These are phyloP conservation scores for Durotheca rogersii DNA, from an alignment of 495 filamentous ascomycete genomes.

Conservation along the genomic window DNA sequence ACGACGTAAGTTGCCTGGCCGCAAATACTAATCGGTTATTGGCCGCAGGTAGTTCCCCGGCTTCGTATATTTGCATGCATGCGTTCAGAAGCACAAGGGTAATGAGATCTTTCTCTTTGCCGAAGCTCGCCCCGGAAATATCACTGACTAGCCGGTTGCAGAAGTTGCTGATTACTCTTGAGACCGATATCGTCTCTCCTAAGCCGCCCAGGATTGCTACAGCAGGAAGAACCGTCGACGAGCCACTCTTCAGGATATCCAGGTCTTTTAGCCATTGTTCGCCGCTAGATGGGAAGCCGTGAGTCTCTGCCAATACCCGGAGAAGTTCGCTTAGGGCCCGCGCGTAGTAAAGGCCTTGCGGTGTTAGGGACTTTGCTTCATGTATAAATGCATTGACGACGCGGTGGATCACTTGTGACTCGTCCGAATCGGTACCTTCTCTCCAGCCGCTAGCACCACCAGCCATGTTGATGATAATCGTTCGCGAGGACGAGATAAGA, in stretches of 20 bases:
- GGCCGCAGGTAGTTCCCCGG: constrained; percentile 56
- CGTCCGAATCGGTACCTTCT: constrained; percentile 29
- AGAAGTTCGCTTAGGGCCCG: constrained; percentile 48
- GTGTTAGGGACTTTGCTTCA: constrained; percentile 34
- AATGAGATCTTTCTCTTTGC: constrained; percentile 40
- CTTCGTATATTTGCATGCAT: constrained; percentile 46
- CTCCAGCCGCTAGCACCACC: constrained; percentile 34
- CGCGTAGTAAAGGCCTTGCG: constrained; percentile 50
- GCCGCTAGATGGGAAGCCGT: constrained; percentile 40
- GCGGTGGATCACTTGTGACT: constrained; percentile 34
- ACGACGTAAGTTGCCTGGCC: constrained; percentile 71
- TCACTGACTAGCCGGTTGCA: constrained; percentile 58
- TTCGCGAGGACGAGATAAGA: constrained; percentile 58
- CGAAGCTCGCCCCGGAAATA: constrained; percentile 43
- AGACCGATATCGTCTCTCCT: constrained; percentile 47
- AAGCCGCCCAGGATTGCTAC: constrained; percentile 57
- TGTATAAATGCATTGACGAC: constrained; percentile 42
- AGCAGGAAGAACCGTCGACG: constrained; percentile 49
- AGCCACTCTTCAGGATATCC: constrained; percentile 41
- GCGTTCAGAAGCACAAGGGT: constrained; percentile 48
- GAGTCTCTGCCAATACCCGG: constrained; percentile 37
- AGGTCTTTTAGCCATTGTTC: constrained; percentile 46
- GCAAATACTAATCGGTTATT: constrained; percentile 82
- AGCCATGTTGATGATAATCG: constrained; percentile 53
- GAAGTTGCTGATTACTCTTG: constrained; percentile 46